A percentile compares a stretch with the other conserved stretches of the same genome.
Conservation (phyloP, 2,329 filamentous ascomycete species). For the Canariomyces notabilis region DNA sequence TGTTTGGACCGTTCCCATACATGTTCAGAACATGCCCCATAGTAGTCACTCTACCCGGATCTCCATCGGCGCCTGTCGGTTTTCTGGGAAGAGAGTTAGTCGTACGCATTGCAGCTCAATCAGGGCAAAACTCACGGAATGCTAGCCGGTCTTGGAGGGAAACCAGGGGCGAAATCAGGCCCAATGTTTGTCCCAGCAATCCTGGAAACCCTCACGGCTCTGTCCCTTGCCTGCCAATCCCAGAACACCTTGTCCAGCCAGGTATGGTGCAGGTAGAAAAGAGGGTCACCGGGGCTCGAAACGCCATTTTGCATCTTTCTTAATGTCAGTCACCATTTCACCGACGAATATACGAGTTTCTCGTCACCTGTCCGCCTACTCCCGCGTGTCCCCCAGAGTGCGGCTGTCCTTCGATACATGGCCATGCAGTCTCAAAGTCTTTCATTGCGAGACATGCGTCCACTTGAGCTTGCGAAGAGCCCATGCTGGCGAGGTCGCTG, state of each 20-base stretch:
- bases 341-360: too few species aligned
- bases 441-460: conserved; percentile 5
- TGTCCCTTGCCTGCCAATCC: conserved; percentile 18
- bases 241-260: conserved; percentile 19
- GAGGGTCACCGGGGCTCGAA: conserved; percentile 18
- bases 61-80: conserved; percentile 10
- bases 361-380: conserved; percentile 24
- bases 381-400: conserved; percentile 27
- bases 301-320: conserved; percentile 18
- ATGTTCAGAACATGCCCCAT: conserved; percentile 17
- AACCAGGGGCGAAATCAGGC: background rate
- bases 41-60: conserved; percentile 15
- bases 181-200: conserved; percentile 3
- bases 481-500: conserved; percentile 5
- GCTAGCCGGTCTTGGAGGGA: background rate
- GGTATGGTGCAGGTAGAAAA: conserved; percentile 18
- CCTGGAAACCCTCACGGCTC: background rate
- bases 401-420: conserved; percentile 27
- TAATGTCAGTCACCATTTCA: background rate
- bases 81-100: background rate
- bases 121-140: background rate
- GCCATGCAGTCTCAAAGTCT: conserved; percentile 19
- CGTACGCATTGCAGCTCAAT: background rate
- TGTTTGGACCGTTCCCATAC: conserved; percentile 17
- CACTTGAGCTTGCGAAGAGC: conserved; percentile 3